Evolutionary conservation across 495 filamentous ascomycete species (phyloP), one percentile per base, ranked within the genome.

Genomic region (Lasiosphaeriaceae sp.): DNA sequence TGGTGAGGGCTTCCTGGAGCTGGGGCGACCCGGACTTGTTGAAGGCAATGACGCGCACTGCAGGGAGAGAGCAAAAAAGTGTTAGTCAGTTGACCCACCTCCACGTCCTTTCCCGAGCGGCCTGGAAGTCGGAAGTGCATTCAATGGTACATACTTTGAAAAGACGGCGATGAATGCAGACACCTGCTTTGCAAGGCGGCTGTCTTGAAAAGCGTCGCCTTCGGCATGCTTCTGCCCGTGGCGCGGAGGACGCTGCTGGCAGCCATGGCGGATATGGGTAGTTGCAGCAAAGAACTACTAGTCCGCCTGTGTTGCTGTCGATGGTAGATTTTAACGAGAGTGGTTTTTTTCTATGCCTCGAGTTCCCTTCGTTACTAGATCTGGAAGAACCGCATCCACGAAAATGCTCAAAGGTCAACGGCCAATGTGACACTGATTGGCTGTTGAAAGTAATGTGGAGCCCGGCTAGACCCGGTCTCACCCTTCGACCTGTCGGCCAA

Each of bases 1-100:
- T 73, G 53, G 67, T 56, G 55, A 87, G 79, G 16, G 69, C 35
- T 23, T 65, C 41, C 52, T 75, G 59, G 43, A 80, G 71, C 21
- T 71, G 62, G n/a, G 66, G 52, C 7, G 64, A 64, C 4, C 68
- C 73, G 11, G 67, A 59, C 4, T 62, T 58, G 3, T 59, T 53
- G 61, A 79, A 79, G 21, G 48, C 50, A 49, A 70, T 55, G 48
- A 66, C 46, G 19, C 59, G 34, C 16, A 16, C 63, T 64, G 26
- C 35, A 47, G 12, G 16, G 24, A 20, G 11, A 17, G 4, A 31
- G 9, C 4, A 31, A 3, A 31, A 31, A 26, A 14, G 16, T 39
- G 54, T 45, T 21, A 56, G 26, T 9, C 4, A 31, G n/a, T n/a
- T n/a, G n/a, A n/a, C n/a, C n/a, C n/a, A n/a, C n/a, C 26, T 31